Percentiles rank a stretch among this genome's conserved stretches.
Conservation (phyloP, 192 early-diverging fungal species). For the Dimargaris cristalligena region DNA sequence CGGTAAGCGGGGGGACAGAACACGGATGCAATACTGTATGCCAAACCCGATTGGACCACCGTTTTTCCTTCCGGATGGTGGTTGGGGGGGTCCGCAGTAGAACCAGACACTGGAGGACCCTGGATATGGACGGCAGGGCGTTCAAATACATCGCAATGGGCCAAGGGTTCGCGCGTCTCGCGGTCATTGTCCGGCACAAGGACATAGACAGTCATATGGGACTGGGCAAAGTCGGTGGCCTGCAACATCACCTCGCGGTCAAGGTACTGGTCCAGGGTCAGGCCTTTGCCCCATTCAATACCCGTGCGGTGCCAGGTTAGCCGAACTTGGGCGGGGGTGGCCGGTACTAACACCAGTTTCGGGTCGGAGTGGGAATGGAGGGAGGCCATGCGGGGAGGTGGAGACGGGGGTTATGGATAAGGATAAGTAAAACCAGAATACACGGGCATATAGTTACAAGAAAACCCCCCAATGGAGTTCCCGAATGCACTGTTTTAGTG, state of each 20-base stretch:
- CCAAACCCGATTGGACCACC: neutral
- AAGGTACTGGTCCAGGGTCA: slow-evolving; percentile 2
- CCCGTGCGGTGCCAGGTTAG: neutral
- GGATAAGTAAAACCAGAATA: no score
- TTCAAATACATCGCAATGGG: slow-evolving; percentile 7
- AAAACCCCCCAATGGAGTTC: no score
- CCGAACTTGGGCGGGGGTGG: neutral
- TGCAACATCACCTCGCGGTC: slow-evolving; percentile 5
- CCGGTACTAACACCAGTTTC: no score
- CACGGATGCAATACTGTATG: slow-evolving; percentile 7
- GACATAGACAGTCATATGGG: slow-evolving; percentile 2
- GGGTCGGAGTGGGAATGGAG: no score
- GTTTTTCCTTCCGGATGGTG: neutral
- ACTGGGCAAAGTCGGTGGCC: neutral
- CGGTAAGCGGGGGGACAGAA: slow-evolving; percentile 8
- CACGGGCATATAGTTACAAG: no score
- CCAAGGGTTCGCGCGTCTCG: neutral
- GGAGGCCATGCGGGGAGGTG: no score
- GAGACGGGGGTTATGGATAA: no score
- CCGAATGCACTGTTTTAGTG: no score
- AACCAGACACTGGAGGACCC: neutral
- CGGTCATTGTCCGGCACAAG: neutral
- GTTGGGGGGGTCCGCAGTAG: neutral
- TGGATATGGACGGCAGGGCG: neutral
- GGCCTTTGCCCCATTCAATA: slow-evolving; percentile 8